Conservation (phyloP, 1,284 basidiomycete genomes). For the Trametes polyzona region DNA sequence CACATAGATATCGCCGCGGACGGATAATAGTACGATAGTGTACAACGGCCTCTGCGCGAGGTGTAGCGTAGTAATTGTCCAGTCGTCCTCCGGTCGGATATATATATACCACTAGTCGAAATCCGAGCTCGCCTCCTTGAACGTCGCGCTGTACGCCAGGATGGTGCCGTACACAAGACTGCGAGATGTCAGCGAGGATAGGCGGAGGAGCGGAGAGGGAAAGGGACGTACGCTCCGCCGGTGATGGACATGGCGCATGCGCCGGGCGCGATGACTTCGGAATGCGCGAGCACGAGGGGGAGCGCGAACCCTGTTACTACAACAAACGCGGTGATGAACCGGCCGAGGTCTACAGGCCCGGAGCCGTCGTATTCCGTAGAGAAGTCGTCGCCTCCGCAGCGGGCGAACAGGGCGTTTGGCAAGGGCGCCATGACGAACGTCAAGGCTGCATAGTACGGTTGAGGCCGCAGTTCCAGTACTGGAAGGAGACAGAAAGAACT, state of each 20-base stretch:
- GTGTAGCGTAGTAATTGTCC: conserved; percentile 25
- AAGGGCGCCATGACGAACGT: conserved; percentile 96
- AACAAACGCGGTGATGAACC: conserved; percentile 90
- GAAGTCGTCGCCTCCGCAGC: conserved; percentile 88
- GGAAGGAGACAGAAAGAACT: conserved; percentile 39
- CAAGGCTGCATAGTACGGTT: conserved; percentile 62
- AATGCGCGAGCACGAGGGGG: conserved; percentile 91
- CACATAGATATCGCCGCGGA: conserved; percentile 14
- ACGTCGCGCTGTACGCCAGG: conserved; percentile 83
- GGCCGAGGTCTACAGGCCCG: conserved; percentile 79
- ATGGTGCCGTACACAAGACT: conserved; percentile 96
- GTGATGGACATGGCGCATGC: conserved; percentile 95
- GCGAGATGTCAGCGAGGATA: conserved; percentile 19
- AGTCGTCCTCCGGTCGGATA: conserved; percentile 16
- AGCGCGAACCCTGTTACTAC: conserved; percentile 94
- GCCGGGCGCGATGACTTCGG: conserved; percentile 82
- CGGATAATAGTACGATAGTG: conserved; percentile 29
- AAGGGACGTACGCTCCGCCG: conserved; percentile 77
- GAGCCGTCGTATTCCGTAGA: conserved; percentile 61
- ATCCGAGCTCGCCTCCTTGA: conserved; percentile 77
- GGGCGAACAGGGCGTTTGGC: conserved; percentile 90
- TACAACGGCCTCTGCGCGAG: conserved; percentile 26
- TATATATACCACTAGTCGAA: conserved; percentile 52
- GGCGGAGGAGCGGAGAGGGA: background rate
- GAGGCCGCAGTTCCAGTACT: background rate